Percentiles rank a stretch among this genome's conserved stretches.
phyloP scores from a whole-genome alignment of 495 filamentous ascomycete genomes.

The Tuber borchii region DNA sequence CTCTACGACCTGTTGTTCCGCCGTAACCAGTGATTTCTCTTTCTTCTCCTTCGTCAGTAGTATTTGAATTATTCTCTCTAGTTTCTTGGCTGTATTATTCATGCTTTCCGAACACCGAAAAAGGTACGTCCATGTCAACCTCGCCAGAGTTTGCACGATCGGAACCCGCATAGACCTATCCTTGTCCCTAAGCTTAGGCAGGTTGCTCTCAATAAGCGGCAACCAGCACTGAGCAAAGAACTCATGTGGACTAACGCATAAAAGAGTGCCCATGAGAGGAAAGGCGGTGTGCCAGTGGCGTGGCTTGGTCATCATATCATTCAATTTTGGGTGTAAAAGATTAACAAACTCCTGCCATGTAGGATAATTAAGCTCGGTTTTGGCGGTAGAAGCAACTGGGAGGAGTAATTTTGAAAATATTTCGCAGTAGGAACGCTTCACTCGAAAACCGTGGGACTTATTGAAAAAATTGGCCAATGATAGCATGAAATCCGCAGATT shows the following conservation, averaged over 20 bases:
- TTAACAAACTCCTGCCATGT: constrained; percentile 82
- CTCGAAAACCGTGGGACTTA: constrained; percentile 71
- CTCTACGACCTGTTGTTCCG: constrained; percentile 73
- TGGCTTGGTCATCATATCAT: constrained; percentile 79
- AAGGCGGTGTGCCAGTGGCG: constrained; percentile 84
- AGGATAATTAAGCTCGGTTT: constrained; percentile 64
- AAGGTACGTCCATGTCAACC: constrained; percentile 93
- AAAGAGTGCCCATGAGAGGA: constrained; percentile 71
- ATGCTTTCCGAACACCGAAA: constrained; percentile 70
- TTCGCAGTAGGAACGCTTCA: constrained; percentile 92
- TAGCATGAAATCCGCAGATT: constrained; percentile 80
- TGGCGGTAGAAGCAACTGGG: constrained; percentile 75
- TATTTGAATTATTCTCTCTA: constrained; percentile 78
- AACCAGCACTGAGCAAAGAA: constrained; percentile 79
- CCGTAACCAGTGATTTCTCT: constrained; percentile 57
- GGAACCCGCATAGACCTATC: constrained; percentile 72
- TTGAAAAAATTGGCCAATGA: constrained; percentile 73
- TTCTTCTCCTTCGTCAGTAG: constrained; percentile 70
- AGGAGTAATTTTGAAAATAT: constrained; percentile 79
- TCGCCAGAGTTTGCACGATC: constrained; percentile 80
- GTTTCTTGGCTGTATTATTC: constrained; percentile 62
- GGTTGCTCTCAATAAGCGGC: constrained; percentile 65
- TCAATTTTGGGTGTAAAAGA: constrained; percentile 64
- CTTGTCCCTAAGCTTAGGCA: constrained; percentile 79
- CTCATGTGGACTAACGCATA: constrained; percentile 82